These are phyloP conservation scores for Stentor coeruleus DNA, from an alignment of 73 alveolate species.

Conservation along the genomic window DNA sequence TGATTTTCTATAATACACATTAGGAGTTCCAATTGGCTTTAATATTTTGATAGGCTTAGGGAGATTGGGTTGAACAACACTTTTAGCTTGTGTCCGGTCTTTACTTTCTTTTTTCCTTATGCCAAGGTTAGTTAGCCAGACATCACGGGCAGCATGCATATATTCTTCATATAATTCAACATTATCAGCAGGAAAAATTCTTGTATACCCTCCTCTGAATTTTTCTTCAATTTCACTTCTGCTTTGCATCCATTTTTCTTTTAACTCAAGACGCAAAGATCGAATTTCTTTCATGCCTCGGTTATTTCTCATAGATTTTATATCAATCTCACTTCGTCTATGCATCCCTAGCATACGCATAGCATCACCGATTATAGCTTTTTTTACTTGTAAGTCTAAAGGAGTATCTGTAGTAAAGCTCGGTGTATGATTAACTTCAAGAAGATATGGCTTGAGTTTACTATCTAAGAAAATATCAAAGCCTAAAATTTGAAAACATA, in stretches of 20 bases:
- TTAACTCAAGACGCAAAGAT: background rate
- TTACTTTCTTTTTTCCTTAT: background rate
- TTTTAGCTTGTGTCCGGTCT: no score
- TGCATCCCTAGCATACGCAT: no score
- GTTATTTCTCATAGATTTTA: constrained; percentile 36
- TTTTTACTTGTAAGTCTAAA: constrained; percentile 53
- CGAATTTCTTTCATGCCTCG: constrained; percentile 29
- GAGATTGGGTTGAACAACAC: no score
- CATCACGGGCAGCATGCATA: constrained; percentile 1
- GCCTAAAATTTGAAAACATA: constrained; percentile 64
- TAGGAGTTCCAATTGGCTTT: no score
- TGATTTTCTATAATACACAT: no score
- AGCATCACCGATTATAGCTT: constrained; percentile 51
- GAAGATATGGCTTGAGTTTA: constrained; percentile 53
- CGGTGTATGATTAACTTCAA: constrained; percentile 69
- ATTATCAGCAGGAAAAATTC: constrained; percentile 8
- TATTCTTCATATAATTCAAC: background rate
- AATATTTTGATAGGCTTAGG: no score
- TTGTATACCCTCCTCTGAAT: constrained; percentile 9
- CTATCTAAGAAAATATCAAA: constrained; percentile 58
- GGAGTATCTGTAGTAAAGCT: constrained; percentile 68
- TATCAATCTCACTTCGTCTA: no score
- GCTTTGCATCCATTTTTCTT: background rate
- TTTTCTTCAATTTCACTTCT: background rate
- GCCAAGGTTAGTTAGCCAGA: background rate